Evolutionary conservation across 2,329 filamentous ascomycete species (phyloP), one percentile per base, ranked within the genome.

Genomic region (Zymoseptoria tritici): DNA sequence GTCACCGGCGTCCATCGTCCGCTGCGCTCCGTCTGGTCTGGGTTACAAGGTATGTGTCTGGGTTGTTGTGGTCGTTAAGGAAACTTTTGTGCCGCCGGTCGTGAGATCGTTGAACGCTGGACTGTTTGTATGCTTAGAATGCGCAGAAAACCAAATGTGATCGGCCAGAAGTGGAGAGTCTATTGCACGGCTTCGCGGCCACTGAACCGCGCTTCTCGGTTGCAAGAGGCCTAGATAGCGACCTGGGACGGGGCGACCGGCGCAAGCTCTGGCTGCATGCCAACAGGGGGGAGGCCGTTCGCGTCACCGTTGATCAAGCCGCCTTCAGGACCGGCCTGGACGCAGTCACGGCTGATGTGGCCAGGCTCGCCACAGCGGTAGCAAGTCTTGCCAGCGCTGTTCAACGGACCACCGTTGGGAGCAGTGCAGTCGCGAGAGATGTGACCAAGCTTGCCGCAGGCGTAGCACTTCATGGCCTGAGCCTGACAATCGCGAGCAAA

Each of bases 401-500:
- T 97, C 67, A 97, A 83, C 53, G 93, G 91, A 22, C 94, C 94
- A 59, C 94, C 94, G 76, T 97, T 97, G 65, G 94, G 93, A 63
- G 93, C 91, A 53, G 92, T 96, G 83, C 94, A 99, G 78, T 99
- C 94, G 70, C 87, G 84, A 60, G 90, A 95, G 76, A 96, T 96
- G 79, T 96, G 91, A 56, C 91, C 91, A 58, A 96, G 85, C 81
- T 96, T 96, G 75, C 92, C 92, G 74, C 92, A 97, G 67, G 92
- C 92, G 73, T 96, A 97, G 83, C 92, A 97, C 81, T 97, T 97
- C 91, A 96, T 96, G 64, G 91, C 90, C 78, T 96, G 91, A 68
- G 94, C 92, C 81, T 97, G 94, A 83, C 94, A 99, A 73, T 99
- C 94, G 66, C 94, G 89, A 66, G 94, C 94, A 74, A 96, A 99